These are phyloP conservation scores for Aspergillus haitiensis DNA, from an alignment of 495 filamentous ascomycete genomes.

Conservation along the genomic window DNA sequence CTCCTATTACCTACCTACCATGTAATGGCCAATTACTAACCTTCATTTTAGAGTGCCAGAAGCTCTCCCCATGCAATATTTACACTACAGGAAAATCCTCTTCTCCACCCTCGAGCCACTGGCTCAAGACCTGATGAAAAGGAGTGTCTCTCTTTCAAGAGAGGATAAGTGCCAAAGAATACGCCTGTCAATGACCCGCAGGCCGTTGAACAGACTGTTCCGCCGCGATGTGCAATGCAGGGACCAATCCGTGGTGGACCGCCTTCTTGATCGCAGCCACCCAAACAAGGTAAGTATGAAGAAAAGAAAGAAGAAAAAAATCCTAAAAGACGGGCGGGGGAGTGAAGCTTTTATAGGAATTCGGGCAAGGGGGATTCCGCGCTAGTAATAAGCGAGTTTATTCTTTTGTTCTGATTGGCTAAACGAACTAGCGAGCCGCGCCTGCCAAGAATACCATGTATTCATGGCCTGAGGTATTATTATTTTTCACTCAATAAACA, in stretches of 20 bases:
- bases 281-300: slow-evolving; percentile 77
- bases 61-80: neutral
- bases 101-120: slow-evolving; percentile 54
- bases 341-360: slow-evolving; percentile 30
- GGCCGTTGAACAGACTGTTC: slow-evolving; percentile 63
- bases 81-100: slow-evolving; percentile 22
- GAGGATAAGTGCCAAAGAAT: slow-evolving; percentile 69
- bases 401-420: neutral
- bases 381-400: slow-evolving; percentile 40
- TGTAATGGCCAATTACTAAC: no score
- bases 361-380: slow-evolving; percentile 4
- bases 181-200: slow-evolving; percentile 69
- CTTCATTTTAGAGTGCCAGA: no score
- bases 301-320: slow-evolving; percentile 51
- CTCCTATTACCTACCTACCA: no score
- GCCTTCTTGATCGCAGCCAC: slow-evolving; percentile 62
- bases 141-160: slow-evolving; percentile 30
- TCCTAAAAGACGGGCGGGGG: slow-evolving; percentile 23
- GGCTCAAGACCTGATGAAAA: slow-evolving; percentile 59
- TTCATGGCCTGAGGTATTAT: no score
- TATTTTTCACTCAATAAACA: neutral
- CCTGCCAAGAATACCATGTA: neutral
- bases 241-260: slow-evolving; percentile 60
- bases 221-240: slow-evolving; percentile 79
- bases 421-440: neutral